phyloP scores from a whole-genome alignment of 345 rosid genomes.

The Linum usitatissimum region DNA sequence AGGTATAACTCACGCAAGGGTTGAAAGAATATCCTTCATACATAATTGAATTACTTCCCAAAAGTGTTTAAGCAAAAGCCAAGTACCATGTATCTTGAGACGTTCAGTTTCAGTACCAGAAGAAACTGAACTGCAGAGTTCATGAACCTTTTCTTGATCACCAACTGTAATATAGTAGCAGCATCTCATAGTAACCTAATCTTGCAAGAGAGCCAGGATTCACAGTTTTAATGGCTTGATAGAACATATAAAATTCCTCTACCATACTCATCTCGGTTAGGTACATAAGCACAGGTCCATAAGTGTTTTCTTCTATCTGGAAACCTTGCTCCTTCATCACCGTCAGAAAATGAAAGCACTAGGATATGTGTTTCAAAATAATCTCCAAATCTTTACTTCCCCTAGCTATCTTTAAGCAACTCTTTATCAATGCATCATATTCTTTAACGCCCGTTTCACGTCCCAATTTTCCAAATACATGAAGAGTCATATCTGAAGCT shows the following conservation, averaged over 20 bases:
- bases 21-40: neutral
- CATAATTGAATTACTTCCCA: neutral
- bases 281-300: constrained; percentile 54
- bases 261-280: constrained; percentile 58
- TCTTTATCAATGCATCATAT: constrained; percentile 41
- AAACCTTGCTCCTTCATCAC: constrained; percentile 70
- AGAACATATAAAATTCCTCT: constrained; percentile 42
- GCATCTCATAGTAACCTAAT: constrained; percentile 83
- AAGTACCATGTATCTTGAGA: constrained; percentile 39
- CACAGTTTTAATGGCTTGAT: constrained; percentile 28
- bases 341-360: constrained; percentile 33
- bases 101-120: constrained; percentile 17
- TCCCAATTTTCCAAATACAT: constrained; percentile 41
- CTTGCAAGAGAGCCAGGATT: constrained; percentile 27
- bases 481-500: constrained; percentile 31
- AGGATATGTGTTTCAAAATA: constrained; percentile 31
- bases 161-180: constrained; percentile 41
- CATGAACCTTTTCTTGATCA: constrained; percentile 42
- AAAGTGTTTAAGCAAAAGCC: neutral
- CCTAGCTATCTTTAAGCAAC: constrained; percentile 44
- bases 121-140: constrained; percentile 34
- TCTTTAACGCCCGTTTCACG: constrained; percentile 55
- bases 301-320: constrained; percentile 40
- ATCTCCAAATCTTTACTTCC: constrained; percentile 30
- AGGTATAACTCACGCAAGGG: neutral